Evolutionary conservation across 2,329 filamentous ascomycete genomes (phyloP).

Genomic region (Celoporthe dispersa): DNA sequence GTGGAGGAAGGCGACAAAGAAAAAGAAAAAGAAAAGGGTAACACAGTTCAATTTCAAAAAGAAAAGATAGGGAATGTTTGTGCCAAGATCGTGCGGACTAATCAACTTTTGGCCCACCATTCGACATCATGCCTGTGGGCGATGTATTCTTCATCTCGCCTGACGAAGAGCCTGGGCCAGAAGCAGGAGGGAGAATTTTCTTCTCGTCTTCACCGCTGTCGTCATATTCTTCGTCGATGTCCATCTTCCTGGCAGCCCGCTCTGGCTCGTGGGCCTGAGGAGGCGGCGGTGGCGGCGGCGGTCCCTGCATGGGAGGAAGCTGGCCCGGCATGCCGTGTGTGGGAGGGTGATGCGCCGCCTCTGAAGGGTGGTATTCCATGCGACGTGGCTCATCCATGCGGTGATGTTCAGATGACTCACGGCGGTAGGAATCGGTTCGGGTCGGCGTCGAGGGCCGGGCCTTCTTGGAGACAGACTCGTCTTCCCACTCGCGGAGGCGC

Average conservation of each 20-base stretch:
- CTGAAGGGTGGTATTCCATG: slow-evolving; percentile 84
- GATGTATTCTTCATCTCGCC: slow-evolving; percentile 58
- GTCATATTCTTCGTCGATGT: slow-evolving; percentile 97
- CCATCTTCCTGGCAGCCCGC: slow-evolving; percentile 87
- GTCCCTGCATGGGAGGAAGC: slow-evolving; percentile 66
- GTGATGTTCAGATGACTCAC: slow-evolving; percentile 75
- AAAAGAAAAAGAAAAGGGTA: neutral
- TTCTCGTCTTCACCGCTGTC: slow-evolving; percentile 89
- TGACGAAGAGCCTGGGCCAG: slow-evolving; percentile 48
- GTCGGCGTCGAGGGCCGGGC: slow-evolving; percentile 78
- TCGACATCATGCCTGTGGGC: slow-evolving; percentile 41
- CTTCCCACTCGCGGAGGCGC: slow-evolving; percentile 90
- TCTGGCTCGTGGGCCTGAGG: slow-evolving; percentile 71
- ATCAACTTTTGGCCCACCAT: slow-evolving; percentile 27
- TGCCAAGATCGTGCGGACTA: slow-evolving; percentile 5
- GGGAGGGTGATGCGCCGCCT: slow-evolving; percentile 84
- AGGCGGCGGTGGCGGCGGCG: slow-evolving; percentile 41
- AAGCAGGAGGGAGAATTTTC: slow-evolving; percentile 50
- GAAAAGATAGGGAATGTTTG: neutral
- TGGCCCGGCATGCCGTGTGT: slow-evolving; percentile 62
- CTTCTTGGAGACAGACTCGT: slow-evolving; percentile 80
- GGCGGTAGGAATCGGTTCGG: slow-evolving; percentile 67
- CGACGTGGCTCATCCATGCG: slow-evolving; percentile 68
- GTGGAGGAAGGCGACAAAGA: neutral
- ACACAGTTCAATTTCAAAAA: neutral